Base-by-base conservation (phyloP, 2,329 filamentous ascomycete genomes). In the Tolypocladium inflatum region DNA sequence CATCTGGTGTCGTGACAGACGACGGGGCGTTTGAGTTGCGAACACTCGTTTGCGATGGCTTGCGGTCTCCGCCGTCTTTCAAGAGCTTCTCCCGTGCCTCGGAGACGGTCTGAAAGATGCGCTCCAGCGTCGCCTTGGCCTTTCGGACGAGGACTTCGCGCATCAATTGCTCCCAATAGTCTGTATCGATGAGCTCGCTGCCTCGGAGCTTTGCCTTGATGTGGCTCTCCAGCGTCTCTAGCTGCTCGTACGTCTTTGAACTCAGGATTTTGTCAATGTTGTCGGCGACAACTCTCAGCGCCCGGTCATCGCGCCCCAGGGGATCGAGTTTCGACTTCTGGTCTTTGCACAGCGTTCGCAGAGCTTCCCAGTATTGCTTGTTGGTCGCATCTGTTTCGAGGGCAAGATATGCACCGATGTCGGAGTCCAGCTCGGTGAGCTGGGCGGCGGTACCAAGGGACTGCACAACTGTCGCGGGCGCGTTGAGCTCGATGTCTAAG, bases 101-200 rank as follows among this genome's bases (percentile, higher is more conserved):
- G 61, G 88, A 81, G 61, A 97, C 89, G 15, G 84, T 84, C 63
- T 90, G 85, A 63, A 87, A 92, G 19, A 97, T 86, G 61, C 84
- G 86, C 63, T 85, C 86, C 56, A 99, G 75, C 70, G 88, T 91
- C 2, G 91, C 91, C 71, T 90, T 91, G 39, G 94, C 91, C 75
- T 97, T 97, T 86, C 90, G 97, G 1, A 96, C 85, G 8, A 89
- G 79, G 62, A 99, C 77, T 68, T 87, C 95, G 63, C 87, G 86
- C 61, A 99, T 78, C 19, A 99, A 79, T 69, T 96, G 90, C 69
- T 96, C 91, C 94, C 94, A 99, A 71, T 97, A 99, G 73, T 99
- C 94, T 2, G 89, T 91, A 72, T 99, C 94, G 63, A 99, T 93
- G 43, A 90, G 87, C 68, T 97, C 92, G 68, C 96, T 87, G 9